These are phyloP conservation scores for Plicaturopsis crispa DNA, from an alignment of 768 basidiomycete genomes.

Conservation along the genomic window DNA sequence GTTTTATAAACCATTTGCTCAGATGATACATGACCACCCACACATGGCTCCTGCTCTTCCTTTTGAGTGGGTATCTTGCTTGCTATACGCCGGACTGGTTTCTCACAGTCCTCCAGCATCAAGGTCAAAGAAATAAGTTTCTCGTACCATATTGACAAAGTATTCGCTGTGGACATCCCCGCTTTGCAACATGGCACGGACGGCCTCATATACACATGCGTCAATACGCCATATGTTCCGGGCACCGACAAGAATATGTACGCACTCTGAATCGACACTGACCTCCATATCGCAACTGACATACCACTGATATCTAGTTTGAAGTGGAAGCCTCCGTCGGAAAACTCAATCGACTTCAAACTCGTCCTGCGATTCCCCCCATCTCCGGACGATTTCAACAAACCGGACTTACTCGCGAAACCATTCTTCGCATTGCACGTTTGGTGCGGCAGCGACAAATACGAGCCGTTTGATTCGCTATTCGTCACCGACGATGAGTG, in stretches of 20 bases:
- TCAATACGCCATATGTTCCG: conserved; percentile 67
- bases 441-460: conserved; percentile 72
- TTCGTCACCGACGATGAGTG: conserved; percentile 85
- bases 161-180: conserved; percentile 80
- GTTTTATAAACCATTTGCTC: conserved; percentile 76
- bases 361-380: conserved; percentile 92
- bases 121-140: conserved; percentile 80
- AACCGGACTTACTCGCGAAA: conserved; percentile 79
- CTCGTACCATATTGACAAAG: conserved; percentile 83
- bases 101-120: conserved; percentile 44
- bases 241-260: conserved; percentile 91
- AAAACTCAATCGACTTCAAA: conserved; percentile 98
- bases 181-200: conserved; percentile 87
- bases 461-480: conserved; percentile 84
- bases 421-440: conserved; percentile 80
- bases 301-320: conserved; percentile 44
- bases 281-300: neutral
- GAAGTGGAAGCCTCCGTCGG: conserved; percentile 98
- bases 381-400: conserved; percentile 32
- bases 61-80: conserved; percentile 61
- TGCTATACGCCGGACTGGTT: neutral
- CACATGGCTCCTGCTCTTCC: conserved; percentile 57
- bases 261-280: too few relatives aligned
- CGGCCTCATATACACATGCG: conserved; percentile 94
- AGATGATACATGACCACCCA: conserved; percentile 63